Conservation (phyloP, 768 basidiomycete genomes). For the Lactarius hengduanensis region DNA sequence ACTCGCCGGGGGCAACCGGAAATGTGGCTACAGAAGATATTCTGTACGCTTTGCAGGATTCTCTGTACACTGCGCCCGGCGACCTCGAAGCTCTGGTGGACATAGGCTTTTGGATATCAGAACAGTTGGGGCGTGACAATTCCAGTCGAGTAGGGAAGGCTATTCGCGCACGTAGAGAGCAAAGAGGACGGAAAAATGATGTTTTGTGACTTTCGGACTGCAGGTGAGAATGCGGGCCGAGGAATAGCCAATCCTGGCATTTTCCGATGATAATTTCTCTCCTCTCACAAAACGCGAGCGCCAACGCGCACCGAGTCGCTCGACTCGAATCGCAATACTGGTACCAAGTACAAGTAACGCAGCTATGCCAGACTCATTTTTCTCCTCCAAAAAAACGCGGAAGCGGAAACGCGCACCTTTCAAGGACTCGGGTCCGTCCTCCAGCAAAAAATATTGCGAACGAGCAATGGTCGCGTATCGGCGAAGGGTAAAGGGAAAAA, state of each 20-base stretch:
- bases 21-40: slow-evolving; percentile 95
- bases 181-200: slow-evolving; percentile 33
- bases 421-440: slow-evolving; percentile 36
- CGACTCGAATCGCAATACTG: background rate
- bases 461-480: slow-evolving; percentile 30
- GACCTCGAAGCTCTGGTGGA: slow-evolving; percentile 69
- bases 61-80: slow-evolving; percentile 55
- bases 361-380: slow-evolving; percentile 84
- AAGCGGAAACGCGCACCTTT: slow-evolving; percentile 58
- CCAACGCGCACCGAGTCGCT: background rate
- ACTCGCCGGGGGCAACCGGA: slow-evolving; percentile 93
- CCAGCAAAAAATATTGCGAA: slow-evolving; percentile 34
- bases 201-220: no score
- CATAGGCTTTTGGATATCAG: slow-evolving; percentile 82
- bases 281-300: background rate
- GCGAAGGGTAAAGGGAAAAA: slow-evolving; percentile 32
- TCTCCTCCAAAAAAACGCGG: slow-evolving; percentile 54
- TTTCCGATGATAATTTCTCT: slow-evolving; percentile 15
- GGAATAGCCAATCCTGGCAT: slow-evolving; percentile 5
- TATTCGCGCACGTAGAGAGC: slow-evolving; percentile 49
- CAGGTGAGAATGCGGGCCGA: background rate
- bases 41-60: slow-evolving; percentile 74
- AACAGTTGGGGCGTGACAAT: slow-evolving; percentile 61
- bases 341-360: background rate
- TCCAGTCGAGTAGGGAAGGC: slow-evolving; percentile 79